Percentiles rank a stretch among this genome's conserved stretches.
These are phyloP conservation scores for Periconia digitata DNA, from an alignment of 2,329 filamentous ascomycete genomes.

Conservation along the genomic window DNA sequence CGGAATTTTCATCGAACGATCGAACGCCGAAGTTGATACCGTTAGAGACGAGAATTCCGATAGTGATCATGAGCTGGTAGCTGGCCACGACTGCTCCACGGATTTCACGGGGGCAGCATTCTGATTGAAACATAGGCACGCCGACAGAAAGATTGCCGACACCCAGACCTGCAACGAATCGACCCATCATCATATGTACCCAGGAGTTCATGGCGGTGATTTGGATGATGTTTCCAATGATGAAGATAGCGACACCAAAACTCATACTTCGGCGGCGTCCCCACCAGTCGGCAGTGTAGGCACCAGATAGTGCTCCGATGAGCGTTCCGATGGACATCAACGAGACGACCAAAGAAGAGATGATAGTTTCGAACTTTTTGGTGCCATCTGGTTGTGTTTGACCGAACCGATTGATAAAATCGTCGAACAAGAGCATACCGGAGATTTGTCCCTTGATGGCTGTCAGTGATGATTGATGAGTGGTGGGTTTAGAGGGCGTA, in stretches of 20 bases:
- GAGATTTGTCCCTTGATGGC: conserved; percentile 33
- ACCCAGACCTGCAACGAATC: conserved; percentile 47
- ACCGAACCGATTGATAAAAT: conserved; percentile 61
- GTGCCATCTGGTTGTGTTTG: conserved; percentile 46
- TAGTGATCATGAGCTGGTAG: conserved; percentile 50
- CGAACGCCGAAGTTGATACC: conserved; percentile 45
- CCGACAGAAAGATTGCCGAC: conserved; percentile 54
- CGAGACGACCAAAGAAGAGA: conserved; percentile 46
- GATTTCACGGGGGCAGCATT: conserved; percentile 63
- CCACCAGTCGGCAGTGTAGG: conserved; percentile 57
- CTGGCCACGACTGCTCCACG: conserved; percentile 63
- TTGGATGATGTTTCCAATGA: conserved; percentile 48
- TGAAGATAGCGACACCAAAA: conserved; percentile 49
- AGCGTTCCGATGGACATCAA: conserved; percentile 45
- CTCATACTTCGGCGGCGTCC: conserved; percentile 51
- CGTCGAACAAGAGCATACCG: conserved; percentile 45
- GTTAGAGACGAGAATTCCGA: conserved; percentile 43
- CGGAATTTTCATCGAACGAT: conserved; percentile 43
- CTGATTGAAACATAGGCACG: conserved; percentile 69
- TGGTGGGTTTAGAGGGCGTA: conserved; percentile 5
- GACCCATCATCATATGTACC: conserved; percentile 53
- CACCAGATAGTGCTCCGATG: conserved; percentile 44
- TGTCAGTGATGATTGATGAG: conserved; percentile 1
- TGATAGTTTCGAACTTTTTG: conserved; percentile 42
- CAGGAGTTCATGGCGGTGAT: conserved; percentile 44